These are phyloP conservation scores for Trichoderma cornu-damae DNA, from an alignment of 2,329 filamentous ascomycete species.

Conservation along the genomic window DNA sequence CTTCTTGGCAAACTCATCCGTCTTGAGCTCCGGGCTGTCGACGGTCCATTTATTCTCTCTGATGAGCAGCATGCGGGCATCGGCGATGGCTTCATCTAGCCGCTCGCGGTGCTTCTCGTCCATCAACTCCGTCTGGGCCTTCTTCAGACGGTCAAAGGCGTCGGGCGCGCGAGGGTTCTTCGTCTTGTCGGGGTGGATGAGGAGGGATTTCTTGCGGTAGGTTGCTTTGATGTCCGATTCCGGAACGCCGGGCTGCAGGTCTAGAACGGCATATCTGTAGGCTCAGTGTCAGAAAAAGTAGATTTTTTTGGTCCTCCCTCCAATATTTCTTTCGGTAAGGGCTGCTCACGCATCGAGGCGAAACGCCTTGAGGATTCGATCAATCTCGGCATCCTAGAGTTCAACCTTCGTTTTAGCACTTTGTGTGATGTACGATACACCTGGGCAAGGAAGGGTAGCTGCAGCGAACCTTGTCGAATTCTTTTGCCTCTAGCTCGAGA, in stretches of 20 bases:
- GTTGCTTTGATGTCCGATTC: conserved; percentile 92
- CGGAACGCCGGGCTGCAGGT: conserved; percentile 89
- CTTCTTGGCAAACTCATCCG: conserved; percentile 71
- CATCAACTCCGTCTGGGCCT: conserved; percentile 84
- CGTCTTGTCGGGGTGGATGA: conserved; percentile 98
- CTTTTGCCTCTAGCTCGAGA: conserved; percentile 79
- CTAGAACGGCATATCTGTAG: conserved; percentile 79
- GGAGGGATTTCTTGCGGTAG: conserved; percentile 96
- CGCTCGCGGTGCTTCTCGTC: conserved; percentile 86
- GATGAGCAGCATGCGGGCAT: conserved; percentile 91
- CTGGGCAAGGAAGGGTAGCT: neutral
- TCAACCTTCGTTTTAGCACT: conserved; percentile 20
- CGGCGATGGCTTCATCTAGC: conserved; percentile 91
- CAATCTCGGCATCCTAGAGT: conserved; percentile 82
- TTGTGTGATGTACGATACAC: too few species aligned
- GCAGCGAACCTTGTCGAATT: conserved; percentile 71
- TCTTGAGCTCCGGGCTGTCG: conserved; percentile 81
- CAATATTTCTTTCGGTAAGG: neutral
- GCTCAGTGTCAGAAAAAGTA: neutral
- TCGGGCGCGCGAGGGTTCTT: conserved; percentile 85
- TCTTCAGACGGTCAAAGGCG: conserved; percentile 93
- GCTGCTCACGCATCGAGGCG: conserved; percentile 55
- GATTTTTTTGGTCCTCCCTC: too few species aligned
- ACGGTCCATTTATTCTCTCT: conserved; percentile 90
- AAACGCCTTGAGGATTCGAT: conserved; percentile 88